Evolutionary conservation across 495 filamentous ascomycete species (phyloP).

Genomic region (Penicillium robsamsonii): DNA sequence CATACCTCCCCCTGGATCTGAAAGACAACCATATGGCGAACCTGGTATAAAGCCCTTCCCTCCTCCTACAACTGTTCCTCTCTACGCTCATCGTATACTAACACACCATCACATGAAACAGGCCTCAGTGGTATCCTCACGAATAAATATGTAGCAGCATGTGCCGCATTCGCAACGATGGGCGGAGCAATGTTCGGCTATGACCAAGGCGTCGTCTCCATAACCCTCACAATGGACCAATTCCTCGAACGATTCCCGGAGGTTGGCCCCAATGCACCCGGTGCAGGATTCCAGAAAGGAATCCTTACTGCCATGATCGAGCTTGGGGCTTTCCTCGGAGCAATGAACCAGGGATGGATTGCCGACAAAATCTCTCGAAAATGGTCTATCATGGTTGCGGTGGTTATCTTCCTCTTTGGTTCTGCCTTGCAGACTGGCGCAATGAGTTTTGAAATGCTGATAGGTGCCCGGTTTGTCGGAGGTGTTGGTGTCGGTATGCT

Average conservation of each 20-base stretch:
- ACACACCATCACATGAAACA: neutral
- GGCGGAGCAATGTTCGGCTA: conserved; percentile 56
- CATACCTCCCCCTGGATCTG: neutral
- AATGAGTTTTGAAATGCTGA: conserved; percentile 55
- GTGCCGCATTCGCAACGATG: conserved; percentile 48
- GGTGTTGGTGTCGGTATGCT: conserved; percentile 72
- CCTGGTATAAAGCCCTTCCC: neutral
- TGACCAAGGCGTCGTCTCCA: conserved; percentile 53
- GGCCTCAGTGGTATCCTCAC: conserved; percentile 43
- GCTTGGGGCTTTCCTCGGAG: conserved; percentile 53
- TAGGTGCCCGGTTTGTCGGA: conserved; percentile 63
- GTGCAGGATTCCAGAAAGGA: conserved; percentile 54
- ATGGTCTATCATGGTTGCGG: conserved; percentile 52
- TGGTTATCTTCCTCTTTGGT: conserved; percentile 51
- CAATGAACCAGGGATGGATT: conserved; percentile 54
- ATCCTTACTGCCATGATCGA: conserved; percentile 58
- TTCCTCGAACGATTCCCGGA: conserved; percentile 47
- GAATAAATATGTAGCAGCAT: conserved; percentile 46
- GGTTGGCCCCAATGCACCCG: conserved; percentile 36
- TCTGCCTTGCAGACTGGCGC: conserved; percentile 53
- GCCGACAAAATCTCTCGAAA: conserved; percentile 56
- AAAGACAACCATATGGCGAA: conserved; percentile 2
- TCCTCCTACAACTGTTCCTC: neutral
- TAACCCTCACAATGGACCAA: conserved; percentile 53
- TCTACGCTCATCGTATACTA: neutral